Percentiles rank a stretch among this genome's conserved stretches.
phyloP scores from a whole-genome alignment of 2,329 filamentous ascomycete genomes.

The Xylariales sp. region DNA sequence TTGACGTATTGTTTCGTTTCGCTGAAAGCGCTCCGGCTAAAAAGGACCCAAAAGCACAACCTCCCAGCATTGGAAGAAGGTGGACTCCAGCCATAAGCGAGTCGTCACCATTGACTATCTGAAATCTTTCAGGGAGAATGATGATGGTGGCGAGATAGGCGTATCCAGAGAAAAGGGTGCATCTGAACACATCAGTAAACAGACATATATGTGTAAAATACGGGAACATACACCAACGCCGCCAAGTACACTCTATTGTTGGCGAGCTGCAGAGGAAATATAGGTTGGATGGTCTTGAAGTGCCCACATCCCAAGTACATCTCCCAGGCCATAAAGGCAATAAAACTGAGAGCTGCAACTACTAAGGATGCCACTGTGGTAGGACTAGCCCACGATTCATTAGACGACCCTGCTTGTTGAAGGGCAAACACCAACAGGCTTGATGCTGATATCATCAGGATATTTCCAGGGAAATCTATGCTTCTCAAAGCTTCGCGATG shows the following conservation, averaged over 20 bases:
- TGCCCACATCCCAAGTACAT: conserved; percentile 33
- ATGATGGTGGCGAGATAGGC: conserved; percentile 55
- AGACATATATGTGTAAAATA: not conserved
- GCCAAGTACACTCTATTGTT: conserved; percentile 44
- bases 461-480: conserved; percentile 49
- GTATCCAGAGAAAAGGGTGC: conserved; percentile 53
- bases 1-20: conserved; percentile 48
- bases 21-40: conserved; percentile 49
- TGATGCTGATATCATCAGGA: conserved; percentile 46
- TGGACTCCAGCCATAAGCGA: conserved; percentile 52
- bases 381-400: conserved; percentile 46
- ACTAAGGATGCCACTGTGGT: conserved; percentile 45
- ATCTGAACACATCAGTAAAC: conserved; percentile 26
- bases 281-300: conserved; percentile 41
- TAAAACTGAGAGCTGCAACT: conserved; percentile 42
- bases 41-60: conserved; percentile 53
- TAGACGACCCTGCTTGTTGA: conserved; percentile 51
- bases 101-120: conserved; percentile 51
- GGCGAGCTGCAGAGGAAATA: conserved; percentile 49
- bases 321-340: conserved; percentile 49
- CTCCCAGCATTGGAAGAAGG: conserved; percentile 53
- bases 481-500: conserved; percentile 38
- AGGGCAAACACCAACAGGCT: conserved; percentile 51
- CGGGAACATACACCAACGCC: conserved; percentile 41
- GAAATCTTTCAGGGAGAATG: conserved; percentile 55